Evolutionary conservation across 2,329 filamentous ascomycete genomes (phyloP), one percentile per base, ranked within the genome.

Genomic region (Coniosporium tulheliwenetii): DNA sequence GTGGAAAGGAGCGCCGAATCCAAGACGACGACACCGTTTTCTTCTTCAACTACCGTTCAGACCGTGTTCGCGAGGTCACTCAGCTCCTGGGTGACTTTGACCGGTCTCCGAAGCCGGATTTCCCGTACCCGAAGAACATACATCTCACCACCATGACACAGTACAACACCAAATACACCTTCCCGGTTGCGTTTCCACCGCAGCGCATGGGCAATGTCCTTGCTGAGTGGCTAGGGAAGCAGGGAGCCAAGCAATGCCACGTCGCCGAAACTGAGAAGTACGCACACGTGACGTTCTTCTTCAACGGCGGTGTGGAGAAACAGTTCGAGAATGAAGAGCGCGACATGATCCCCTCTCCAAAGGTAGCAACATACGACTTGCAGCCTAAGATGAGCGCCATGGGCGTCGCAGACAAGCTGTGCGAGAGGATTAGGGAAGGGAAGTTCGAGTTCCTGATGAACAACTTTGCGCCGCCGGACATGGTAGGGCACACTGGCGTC

Each of bases 21-120:
- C 78, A 94, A 70, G 86, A 96, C 57, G 73, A 82, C 50, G 91
- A 98, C 59, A 89, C 85, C 41, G 75, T 96, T 54, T 96, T 96
- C 76, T 96, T 96, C 77, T 98, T 98, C 83, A 98, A 98, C 78
- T 98, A 98, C 74, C 85, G 91, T 56, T 96, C 91, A 43, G 91
- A 98, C 62, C 87, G 91, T 61, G 89, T 89, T 40, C 84, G 91
- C 52, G 91, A 98, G 64, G 82, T 98, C 60, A 93, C 86, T 39
- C 91, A 96, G 67, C 74, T 98, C 36, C 70, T 98, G 41, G 91
- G 91, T 52, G 83, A 83, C 60, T 79, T 89, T 57, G 91, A 98
- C 69, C 84, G 85, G 56, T 93, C 85, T 16, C 86, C 87, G 42
- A 75, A 76, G 50, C 84, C 87, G 50, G 85, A 95, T 63, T 94